These are phyloP conservation scores for Actinomortierella wolfii DNA, from an alignment of 371 early-diverging fungal species.

Conservation along the genomic window DNA sequence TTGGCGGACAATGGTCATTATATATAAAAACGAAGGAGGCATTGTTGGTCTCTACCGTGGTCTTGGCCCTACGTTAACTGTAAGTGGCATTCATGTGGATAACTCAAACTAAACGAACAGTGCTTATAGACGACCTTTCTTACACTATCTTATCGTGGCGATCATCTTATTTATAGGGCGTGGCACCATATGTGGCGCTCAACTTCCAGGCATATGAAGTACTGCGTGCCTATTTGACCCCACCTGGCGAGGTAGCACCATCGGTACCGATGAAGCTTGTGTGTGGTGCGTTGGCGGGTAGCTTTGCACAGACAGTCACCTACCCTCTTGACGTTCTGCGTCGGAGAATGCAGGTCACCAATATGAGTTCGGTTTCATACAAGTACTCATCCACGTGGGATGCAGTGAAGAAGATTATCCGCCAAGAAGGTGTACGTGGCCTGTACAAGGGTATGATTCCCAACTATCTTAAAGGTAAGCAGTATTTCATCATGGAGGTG, in stretches of 20 bases:
- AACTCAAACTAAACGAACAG: too few species aligned
- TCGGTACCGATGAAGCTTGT: conserved; percentile 70
- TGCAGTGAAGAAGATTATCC: conserved; percentile 65
- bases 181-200: conserved; percentile 86
- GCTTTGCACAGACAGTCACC: conserved; percentile 88
- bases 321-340: conserved; percentile 92
- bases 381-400: conserved; percentile 81
- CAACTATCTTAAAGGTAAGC: conserved; percentile 74
- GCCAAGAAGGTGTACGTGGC: conserved; percentile 76
- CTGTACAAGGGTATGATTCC: conserved; percentile 82
- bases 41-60: conserved; percentile 84
- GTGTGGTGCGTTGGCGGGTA: conserved; percentile 91
- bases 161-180: conserved; percentile 55
- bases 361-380: conserved; percentile 73
- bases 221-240: conserved; percentile 71
- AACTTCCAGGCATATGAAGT: conserved; percentile 88
- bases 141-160: too few species aligned
- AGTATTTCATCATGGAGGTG: background rate
- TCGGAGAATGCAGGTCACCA: conserved; percentile 87
- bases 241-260: conserved; percentile 62
- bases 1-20: conserved; percentile 61
- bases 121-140: too few species aligned
- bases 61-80: conserved; percentile 79
- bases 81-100: conserved; percentile 34
- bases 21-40: conserved; percentile 82